phyloP scores from a whole-genome alignment of 352 stramenopile genomes.

The Phytophthora citrophthora region DNA sequence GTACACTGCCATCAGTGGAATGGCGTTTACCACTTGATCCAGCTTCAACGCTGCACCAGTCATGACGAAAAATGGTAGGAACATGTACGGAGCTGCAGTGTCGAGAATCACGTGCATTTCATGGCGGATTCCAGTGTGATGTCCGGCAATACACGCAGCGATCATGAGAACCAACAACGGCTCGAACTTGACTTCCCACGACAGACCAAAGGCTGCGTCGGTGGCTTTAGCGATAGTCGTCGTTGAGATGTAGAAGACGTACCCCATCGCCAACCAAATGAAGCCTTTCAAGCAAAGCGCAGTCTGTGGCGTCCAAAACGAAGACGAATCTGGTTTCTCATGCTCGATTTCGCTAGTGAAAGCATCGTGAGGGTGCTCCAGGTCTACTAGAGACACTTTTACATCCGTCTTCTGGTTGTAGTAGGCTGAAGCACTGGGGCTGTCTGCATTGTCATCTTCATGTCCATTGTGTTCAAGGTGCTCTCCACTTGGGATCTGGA shows the following conservation, averaged over 20 bases:
- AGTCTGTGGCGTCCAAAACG: conserved; percentile 12
- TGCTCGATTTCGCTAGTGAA: conserved; percentile 1
- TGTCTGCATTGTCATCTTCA: background rate
- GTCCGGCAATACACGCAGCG: conserved; percentile 66
- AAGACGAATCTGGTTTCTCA: background rate
- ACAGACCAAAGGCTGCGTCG: conserved; percentile 52
- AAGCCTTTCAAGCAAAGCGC: conserved; percentile 65
- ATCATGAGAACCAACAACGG: conserved; percentile 74
- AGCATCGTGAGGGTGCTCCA: conserved; percentile 14
- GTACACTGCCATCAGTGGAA: conserved; percentile 72
- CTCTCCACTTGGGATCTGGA: conserved; percentile 48
- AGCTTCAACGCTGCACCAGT: conserved; percentile 70
- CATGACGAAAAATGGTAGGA: conserved; percentile 82
- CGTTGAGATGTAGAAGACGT: conserved; percentile 67
- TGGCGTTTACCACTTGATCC: conserved; percentile 65
- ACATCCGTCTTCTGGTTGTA: conserved; percentile 25
- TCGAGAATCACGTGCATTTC: conserved; percentile 83
- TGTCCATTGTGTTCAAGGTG: conserved; percentile 10
- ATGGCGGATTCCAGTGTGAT: conserved; percentile 65
- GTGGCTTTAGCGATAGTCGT: conserved; percentile 49
- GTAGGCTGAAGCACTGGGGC: background rate
- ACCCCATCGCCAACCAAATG: conserved; percentile 68
- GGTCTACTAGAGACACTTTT: conserved; percentile 7
- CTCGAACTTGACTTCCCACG: conserved; percentile 75
- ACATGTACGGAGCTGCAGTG: conserved; percentile 67